These are phyloP conservation scores for Penicillium rolfsii DNA, from an alignment of 2,329 filamentous ascomycete genomes.

Conservation along the genomic window DNA sequence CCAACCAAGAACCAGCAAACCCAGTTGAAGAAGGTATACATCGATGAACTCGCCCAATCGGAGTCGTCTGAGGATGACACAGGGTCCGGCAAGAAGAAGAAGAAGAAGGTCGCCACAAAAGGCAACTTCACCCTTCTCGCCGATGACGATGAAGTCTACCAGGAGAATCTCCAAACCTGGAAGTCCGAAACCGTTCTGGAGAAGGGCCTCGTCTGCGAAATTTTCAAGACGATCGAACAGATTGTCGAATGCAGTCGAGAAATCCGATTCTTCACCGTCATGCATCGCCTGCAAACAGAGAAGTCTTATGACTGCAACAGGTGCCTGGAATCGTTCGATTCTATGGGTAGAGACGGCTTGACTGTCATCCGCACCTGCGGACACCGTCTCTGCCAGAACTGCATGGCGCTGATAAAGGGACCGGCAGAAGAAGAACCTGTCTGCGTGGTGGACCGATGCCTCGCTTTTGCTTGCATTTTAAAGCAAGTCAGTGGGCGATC, in stretches of 20 bases:
- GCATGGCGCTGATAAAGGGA: neutral
- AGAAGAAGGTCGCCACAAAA: neutral
- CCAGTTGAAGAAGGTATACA: neutral
- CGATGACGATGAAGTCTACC: neutral
- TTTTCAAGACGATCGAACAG: constrained; percentile 29
- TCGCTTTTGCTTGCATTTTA: constrained; percentile 40
- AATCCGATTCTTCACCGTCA: constrained; percentile 29
- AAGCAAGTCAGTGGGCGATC: constrained; percentile 42
- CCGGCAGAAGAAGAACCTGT: neutral
- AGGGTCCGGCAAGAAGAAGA: neutral
- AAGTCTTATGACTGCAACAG: constrained; percentile 33
- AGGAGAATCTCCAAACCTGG: neutral
- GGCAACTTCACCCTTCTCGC: neutral
- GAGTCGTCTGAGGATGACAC: neutral
- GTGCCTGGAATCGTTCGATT: constrained; percentile 36
- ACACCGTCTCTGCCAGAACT: constrained; percentile 51
- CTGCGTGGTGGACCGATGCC: constrained; percentile 36
- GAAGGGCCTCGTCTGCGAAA: constrained; percentile 12
- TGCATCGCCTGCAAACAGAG: constrained; percentile 26
- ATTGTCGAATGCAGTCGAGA: constrained; percentile 24
- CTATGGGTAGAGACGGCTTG: constrained; percentile 30
- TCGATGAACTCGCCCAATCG: neutral
- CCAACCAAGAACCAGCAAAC: neutral
- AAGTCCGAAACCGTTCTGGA: constrained; percentile 2
- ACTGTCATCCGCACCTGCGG: constrained; percentile 55